Evolutionary conservation across 2,329 filamentous ascomycete species (phyloP), one percentile per base, ranked within the genome.

Genomic region (Lasiodiplodia sp.): DNA sequence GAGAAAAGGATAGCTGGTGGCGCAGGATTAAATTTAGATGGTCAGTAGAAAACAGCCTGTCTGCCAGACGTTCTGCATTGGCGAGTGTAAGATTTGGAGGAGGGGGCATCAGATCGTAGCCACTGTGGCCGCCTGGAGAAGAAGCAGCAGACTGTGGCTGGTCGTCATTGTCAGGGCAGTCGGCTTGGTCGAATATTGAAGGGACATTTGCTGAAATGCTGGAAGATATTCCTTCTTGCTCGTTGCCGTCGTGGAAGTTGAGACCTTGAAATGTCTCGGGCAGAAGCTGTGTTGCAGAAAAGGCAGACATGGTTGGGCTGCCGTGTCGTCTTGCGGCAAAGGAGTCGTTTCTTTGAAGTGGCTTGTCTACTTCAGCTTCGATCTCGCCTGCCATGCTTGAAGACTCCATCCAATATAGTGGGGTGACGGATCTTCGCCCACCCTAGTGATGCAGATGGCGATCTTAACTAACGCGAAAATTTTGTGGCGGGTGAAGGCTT

Each of bases 21-120:
- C 84, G 82, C 69, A 92, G 88, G 37, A 92, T 91, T 21, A 85
- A 78, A 38, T 83, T 78, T 56, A 92, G 80, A 77, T 92, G 91
- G 56, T 88, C 86, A 11, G 79, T 79, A 0, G 89, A 91, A 75
- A 92, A 90, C 51, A 92, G 81, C 10, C 87, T 82, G 68, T 90
- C 88, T 0, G 88, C 86, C 51, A 88, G 83, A 16, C 80, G 79
- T 75, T 92, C 90, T 37, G 73, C 72, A 51, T 76, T 75, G 23
- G 69, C 52, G 21, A 72, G 67, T 5, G 72, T 72, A 1, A 71
- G 53, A 7, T 69, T 69, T 2, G 73, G 74, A 55, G 75, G 72
- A 8, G 75, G 75, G 28, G 75, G 71, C 28, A 69, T 68, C 3
- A 77, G 70, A 37, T 77, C 73, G 57, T 73, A 76, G 3, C 67